These are phyloP conservation scores for Eremothecium coryli DNA, from an alignment of 1,139 yeast genomes.

Conservation along the genomic window DNA sequence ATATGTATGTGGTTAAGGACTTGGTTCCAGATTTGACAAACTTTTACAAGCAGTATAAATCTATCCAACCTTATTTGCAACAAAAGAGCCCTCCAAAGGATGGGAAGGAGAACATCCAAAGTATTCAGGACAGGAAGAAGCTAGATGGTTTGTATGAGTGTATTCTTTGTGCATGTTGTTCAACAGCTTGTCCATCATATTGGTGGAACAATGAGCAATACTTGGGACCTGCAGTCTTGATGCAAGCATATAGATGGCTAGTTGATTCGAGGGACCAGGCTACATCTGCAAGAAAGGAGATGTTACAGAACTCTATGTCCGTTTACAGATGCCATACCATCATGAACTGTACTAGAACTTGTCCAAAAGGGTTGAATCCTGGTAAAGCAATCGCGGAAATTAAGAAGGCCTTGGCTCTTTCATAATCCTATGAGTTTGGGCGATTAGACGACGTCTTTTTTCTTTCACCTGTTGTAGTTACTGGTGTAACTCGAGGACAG, in stretches of 20 bases:
- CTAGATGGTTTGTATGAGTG: constrained; percentile 96
- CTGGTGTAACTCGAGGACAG: too few species aligned
- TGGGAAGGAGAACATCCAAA: constrained; percentile 89
- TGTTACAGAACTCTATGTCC: constrained; percentile 95
- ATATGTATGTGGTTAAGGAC: constrained; percentile 95
- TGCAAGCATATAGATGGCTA: constrained; percentile 99
- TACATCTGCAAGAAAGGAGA: constrained; percentile 65
- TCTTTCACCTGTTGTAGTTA: too few species aligned
- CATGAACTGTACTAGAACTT: constrained; percentile 95
- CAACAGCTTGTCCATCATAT: constrained; percentile 97
- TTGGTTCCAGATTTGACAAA: constrained; percentile 96
- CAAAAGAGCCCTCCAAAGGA: constrained; percentile 73
- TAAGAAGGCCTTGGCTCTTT: constrained; percentile 74
- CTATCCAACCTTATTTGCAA: constrained; percentile 94
- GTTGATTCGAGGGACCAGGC: constrained; percentile 96
- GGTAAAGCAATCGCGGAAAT: constrained; percentile 96
- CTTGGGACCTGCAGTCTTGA: constrained; percentile 94
- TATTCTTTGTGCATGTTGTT: constrained; percentile 97
- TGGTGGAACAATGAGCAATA: constrained; percentile 99
- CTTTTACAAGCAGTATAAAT: constrained; percentile 96
- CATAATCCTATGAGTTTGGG: too few species aligned
- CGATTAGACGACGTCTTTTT: too few species aligned
- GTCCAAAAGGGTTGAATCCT: constrained; percentile 99
- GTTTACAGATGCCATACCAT: constrained; percentile 98
- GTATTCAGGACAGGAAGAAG: constrained; percentile 89